Evolutionary conservation across 2,329 filamentous ascomycete species (phyloP).

Genomic region (Calonectria hongkongensis): DNA sequence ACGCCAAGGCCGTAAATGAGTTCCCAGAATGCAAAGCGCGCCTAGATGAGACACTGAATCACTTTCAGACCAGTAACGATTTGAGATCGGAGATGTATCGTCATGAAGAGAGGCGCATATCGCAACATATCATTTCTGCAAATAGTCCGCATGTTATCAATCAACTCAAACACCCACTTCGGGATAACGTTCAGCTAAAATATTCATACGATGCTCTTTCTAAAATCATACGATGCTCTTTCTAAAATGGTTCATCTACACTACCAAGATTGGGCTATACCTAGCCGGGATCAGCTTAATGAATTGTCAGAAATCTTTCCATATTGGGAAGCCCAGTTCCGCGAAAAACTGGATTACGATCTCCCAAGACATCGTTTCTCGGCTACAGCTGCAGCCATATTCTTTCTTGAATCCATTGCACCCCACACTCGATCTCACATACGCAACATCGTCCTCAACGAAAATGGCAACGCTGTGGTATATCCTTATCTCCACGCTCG

Average conservation of each 20-base stretch:
- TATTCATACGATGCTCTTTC: neutral
- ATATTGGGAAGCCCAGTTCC: neutral
- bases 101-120: neutral
- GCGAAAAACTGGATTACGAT: neutral
- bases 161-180: neutral
- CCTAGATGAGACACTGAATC: neutral
- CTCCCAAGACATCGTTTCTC: constrained; percentile 34
- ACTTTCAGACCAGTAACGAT: neutral
- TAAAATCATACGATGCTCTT: neutral
- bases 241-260: neutral
- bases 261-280: neutral
- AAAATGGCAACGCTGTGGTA: constrained; percentile 31
- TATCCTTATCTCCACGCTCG: neutral
- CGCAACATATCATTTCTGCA: neutral
- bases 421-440: neutral
- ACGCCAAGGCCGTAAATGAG: neutral
- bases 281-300: neutral
- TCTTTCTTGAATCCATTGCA: constrained; percentile 34
- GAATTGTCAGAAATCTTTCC: neutral
- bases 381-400: constrained; percentile 36
- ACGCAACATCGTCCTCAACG: neutral
- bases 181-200: too few relatives aligned
- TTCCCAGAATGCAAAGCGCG: neutral
- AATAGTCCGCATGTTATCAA: neutral
- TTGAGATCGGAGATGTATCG: neutral